Evolutionary conservation across 1,284 basidiomycete genomes (phyloP).

Genomic region (Mycena sp.): DNA sequence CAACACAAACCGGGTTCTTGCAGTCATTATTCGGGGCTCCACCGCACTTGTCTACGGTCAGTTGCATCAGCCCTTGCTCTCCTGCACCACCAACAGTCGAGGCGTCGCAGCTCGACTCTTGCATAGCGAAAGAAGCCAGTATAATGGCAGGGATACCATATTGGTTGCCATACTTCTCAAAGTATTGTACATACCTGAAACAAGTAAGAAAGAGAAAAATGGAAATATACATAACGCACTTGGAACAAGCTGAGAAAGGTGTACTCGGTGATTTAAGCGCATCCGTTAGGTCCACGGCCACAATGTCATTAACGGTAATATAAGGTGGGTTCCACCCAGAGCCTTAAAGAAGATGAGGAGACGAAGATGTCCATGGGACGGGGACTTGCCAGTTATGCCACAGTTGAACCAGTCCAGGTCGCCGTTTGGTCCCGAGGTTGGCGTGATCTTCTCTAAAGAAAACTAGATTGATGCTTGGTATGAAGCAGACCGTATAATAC

Average conservation of each 20-base stretch:
- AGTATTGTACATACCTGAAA: constrained; percentile 38
- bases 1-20: constrained; percentile 64
- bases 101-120: constrained; percentile 71
- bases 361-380: neutral
- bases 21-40: constrained; percentile 73
- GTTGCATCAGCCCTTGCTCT: constrained; percentile 89
- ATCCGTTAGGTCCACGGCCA: constrained; percentile 62
- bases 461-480: constrained; percentile 4
- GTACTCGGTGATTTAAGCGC: constrained; percentile 59
- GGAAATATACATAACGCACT: constrained; percentile 53
- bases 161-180: constrained; percentile 70
- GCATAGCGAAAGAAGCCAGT: constrained; percentile 86
- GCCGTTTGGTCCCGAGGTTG: constrained; percentile 76
- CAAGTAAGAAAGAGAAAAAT: neutral
- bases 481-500: constrained; percentile 28
- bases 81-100: constrained; percentile 78
- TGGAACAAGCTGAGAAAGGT: constrained; percentile 71
- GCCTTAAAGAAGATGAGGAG: neutral
- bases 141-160: constrained; percentile 73
- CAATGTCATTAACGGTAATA: constrained; percentile 62
- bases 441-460: constrained; percentile 56
- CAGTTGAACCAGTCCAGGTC: constrained; percentile 83
- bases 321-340: constrained; percentile 73
- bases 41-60: constrained; percentile 82
- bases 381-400: constrained; percentile 53